Evolutionary conservation across 495 filamentous ascomycete species (phyloP), one percentile per base, ranked within the genome.

Genomic region (Trichoderma erinaceum): DNA sequence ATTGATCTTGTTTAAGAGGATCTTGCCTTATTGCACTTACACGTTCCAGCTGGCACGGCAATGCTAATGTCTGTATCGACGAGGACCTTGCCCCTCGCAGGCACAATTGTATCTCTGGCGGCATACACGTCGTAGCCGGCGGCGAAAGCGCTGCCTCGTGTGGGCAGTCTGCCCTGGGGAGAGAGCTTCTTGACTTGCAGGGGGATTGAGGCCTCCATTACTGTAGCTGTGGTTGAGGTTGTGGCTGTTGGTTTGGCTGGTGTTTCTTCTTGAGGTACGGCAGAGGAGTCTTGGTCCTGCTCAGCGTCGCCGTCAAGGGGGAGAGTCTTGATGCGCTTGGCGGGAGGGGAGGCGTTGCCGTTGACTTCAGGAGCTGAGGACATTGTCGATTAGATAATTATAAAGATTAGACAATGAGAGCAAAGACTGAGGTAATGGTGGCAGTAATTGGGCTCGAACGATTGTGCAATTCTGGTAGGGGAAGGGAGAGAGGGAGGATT

Each of bases 101-200:
- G 92, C 41, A 99, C 87, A 0, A 83, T 83, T 11, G 91, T 89
- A 58, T 88, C 84, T 71, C 85, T 85, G 5, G 93, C 84, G 64
- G 88, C 88, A 74, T 82, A 98, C 48, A 98, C 71, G 81, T 99
- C 95, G 78, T 97, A 97, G 4, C 95, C 95, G 4, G 95, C 95
- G 0, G 94, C 90, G 73, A 93, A 93, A 43, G 89, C 89, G 71
- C 90, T 93, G 64, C 93, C 94, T 69, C 94, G 86, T 0, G 93
- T 98, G 8, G 95, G 95, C 41, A 91, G 83, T 21, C 82, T 84
- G 11, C 86, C 95, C 38, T 86, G 84, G 23, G 84, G 76, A 18
- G 88, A 87, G 66, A 98, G 87, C 76, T 93, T 92, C 85, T 97
- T 93, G 74, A 99, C 87, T 61, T 91, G 85, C 43, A 97, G 83